Base-by-base conservation (phyloP, 129 eudicot genomes). In the Oenanthe sinensis region DNA sequence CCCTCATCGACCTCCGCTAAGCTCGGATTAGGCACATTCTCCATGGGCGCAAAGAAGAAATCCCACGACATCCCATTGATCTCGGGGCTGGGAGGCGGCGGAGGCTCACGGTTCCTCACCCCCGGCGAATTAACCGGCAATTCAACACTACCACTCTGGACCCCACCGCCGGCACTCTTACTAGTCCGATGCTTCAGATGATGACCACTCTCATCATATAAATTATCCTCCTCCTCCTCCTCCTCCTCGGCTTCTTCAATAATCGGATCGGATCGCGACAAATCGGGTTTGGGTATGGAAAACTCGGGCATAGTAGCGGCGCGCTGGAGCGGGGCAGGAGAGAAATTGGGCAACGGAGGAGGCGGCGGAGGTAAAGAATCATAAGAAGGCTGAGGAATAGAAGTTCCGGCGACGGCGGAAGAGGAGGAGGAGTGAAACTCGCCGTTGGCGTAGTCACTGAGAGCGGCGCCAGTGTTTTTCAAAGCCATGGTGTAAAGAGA, bases 391-490 rank as follows among this genome's bases (percentile, higher is more conserved):
- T 85, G 86, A 0, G 86, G 91, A 46, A 88, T 75, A 2, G 48
- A 19, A 45, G n/a, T 50, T 4, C 37, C 5, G 43, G 79, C 3
- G 13, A 73, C 33, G 13, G 77, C 4, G 5, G 79, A 20, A 12
- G 81, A 40, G 19, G 83, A 19, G 1, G 67, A 15, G 15, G 83
- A 7, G 2, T 83, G 77, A 37, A 88, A 91, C 78, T 96, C 97
- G 1, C 97, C 97, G 48, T 92, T 90, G 8, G 97, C 94, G 50
- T 85, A 96, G 67, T 92, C 99, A 40, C 99, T 96, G 67, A 96
- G 83, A n/a, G 99, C 99, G 22, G 97, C 99, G 75, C 99, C 99
- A 79, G 99, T 90, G 85, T 96, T 96, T 33, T 92, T 96, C 47
- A 96, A 74, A 4, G 97, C 88, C 85, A 92, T 86, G 42, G 93